Conservation (phyloP, 371 early-diverging fungal species). For the Syncephalastrum sp. region DNA sequence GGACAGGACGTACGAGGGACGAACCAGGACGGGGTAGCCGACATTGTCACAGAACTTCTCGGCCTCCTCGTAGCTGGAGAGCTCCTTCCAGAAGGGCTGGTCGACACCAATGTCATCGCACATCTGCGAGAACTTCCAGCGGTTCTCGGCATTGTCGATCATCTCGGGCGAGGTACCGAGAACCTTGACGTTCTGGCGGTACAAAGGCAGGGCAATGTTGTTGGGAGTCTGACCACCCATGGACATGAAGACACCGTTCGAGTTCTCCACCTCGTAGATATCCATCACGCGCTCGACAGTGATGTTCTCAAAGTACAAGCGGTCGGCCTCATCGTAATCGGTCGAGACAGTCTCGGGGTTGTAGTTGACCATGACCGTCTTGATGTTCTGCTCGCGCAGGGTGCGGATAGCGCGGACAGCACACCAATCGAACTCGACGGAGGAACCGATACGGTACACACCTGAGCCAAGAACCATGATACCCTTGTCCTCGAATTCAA, state of each 20-base stretch:
- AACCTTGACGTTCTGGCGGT: conserved; percentile 68
- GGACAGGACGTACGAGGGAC: conserved; percentile 93
- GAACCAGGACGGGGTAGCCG: conserved; percentile 90
- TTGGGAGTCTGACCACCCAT: conserved; percentile 94
- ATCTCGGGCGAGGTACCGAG: conserved; percentile 89
- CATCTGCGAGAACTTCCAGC: conserved; percentile 89
- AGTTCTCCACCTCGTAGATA: conserved; percentile 84
- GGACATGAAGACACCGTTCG: conserved; percentile 80
- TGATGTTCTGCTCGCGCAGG: conserved; percentile 72
- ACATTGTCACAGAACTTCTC: conserved; percentile 78
- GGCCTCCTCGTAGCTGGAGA: conserved; percentile 80
- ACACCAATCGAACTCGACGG: conserved; percentile 96
- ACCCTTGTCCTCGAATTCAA: conserved; percentile 81
- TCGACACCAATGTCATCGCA: conserved; percentile 90
- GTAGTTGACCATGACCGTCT: conserved; percentile 96
- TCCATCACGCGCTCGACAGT: conserved; percentile 90
- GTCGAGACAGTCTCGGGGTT: conserved; percentile 97
- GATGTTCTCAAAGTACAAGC: conserved; percentile 93
- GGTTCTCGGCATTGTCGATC: conserved; percentile 92
- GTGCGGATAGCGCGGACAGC: conserved; percentile 83
- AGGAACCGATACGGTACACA: conserved; percentile 93
- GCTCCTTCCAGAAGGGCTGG: conserved; percentile 94
- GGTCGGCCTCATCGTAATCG: conserved; percentile 94
- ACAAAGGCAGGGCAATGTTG: conserved; percentile 87
- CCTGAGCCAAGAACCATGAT: conserved; percentile 95